A percentile compares a stretch with the other conserved stretches of the same genome.
phyloP scores from a whole-genome alignment of 2,329 filamentous ascomycete genomes.

The Nothophaeocryptopus gaeumannii region DNA sequence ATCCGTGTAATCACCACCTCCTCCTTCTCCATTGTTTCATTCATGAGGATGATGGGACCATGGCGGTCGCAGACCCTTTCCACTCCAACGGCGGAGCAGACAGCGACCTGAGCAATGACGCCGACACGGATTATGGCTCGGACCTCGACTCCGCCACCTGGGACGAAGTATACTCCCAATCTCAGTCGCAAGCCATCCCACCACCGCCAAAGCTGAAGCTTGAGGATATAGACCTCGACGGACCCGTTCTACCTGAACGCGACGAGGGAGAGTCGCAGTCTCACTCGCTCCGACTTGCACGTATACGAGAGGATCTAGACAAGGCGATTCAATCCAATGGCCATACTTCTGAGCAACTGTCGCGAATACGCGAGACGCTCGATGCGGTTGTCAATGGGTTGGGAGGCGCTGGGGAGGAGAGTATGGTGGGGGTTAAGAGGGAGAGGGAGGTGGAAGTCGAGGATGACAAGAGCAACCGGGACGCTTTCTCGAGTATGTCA shows the following conservation, averaged over 20 bases:
- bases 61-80: conserved; percentile 4
- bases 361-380: conserved; percentile 13
- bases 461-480: conserved; percentile 40
- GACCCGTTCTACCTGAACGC: conserved; percentile 19
- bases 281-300: conserved; percentile 20
- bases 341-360: conserved; percentile 14
- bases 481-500: conserved; percentile 33
- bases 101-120: conserved; percentile 11
- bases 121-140: conserved; percentile 60
- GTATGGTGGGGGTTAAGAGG: conserved; percentile 2
- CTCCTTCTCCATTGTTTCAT: neutral
- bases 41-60: conserved; percentile 11
- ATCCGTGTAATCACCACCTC: neutral
- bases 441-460: conserved; percentile 42
- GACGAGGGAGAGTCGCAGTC: conserved; percentile 22
- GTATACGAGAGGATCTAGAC: conserved; percentile 11
- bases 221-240: conserved; percentile 18
- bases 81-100: conserved; percentile 6
- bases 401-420: neutral
- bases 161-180: conserved; percentile 50
- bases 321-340: conserved; percentile 8
- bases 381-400: conserved; percentile 1
- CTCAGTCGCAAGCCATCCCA: conserved; percentile 33
- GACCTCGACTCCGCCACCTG: conserved; percentile 60
- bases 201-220: conserved; percentile 1